These are phyloP conservation scores for Irpex sp. DNA, from an alignment of 1,284 basidiomycete genomes.

Conservation along the genomic window DNA sequence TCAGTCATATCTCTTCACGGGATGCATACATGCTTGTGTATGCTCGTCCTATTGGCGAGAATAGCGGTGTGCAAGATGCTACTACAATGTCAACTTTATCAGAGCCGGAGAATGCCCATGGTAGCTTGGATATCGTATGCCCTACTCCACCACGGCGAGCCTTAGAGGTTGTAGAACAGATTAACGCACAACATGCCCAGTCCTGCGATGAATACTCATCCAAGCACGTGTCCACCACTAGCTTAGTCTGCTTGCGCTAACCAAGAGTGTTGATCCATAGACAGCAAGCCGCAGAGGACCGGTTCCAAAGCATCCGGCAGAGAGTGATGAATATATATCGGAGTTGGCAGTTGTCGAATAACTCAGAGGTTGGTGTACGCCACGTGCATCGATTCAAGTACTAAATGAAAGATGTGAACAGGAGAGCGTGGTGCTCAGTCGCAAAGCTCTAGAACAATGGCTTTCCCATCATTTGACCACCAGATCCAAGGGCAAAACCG, in stretches of 20 bases:
- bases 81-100: neutral
- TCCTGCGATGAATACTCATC: slow-evolving; percentile 46
- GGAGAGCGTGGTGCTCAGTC: slow-evolving; percentile 57
- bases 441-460: slow-evolving; percentile 59
- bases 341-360: slow-evolving; percentile 52
- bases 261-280: slow-evolving; percentile 29
- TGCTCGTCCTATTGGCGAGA: slow-evolving; percentile 35
- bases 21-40: slow-evolving; percentile 96
- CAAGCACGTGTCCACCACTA: slow-evolving; percentile 36
- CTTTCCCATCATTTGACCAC: slow-evolving; percentile 40
- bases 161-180: slow-evolving; percentile 44
- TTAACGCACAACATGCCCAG: slow-evolving; percentile 53
- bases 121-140: neutral
- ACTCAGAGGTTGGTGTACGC: slow-evolving; percentile 41
- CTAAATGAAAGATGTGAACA: slow-evolving; percentile 22
- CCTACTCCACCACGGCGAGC: slow-evolving; percentile 50
- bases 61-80: neutral
- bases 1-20: slow-evolving; percentile 49
- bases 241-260: neutral
- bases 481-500: slow-evolving; percentile 1
- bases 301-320: slow-evolving; percentile 46
- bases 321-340: slow-evolving; percentile 60
- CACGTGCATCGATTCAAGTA: neutral
- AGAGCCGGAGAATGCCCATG: neutral
- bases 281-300: slow-evolving; percentile 36